These are phyloP conservation scores for Populus pruinosa DNA, from an alignment of 345 rosid genomes.

Conservation along the genomic window DNA sequence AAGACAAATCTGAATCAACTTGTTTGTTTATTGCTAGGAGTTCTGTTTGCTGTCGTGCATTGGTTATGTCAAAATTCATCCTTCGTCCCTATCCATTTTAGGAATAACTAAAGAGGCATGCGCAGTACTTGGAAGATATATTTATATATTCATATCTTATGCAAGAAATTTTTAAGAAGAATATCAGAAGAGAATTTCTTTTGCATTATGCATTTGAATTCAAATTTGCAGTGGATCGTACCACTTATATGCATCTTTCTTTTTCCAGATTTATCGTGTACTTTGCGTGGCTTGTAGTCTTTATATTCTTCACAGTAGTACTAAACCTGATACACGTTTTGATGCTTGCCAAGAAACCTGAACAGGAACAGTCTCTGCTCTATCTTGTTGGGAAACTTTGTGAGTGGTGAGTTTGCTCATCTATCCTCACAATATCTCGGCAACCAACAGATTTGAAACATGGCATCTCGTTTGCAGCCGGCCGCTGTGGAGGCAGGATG, in stretches of 20 bases:
- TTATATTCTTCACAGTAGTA: background rate
- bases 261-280: slow-evolving; percentile 16
- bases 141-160: slow-evolving; percentile 41
- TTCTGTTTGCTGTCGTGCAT: slow-evolving; percentile 13
- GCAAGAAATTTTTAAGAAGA: slow-evolving; percentile 56
- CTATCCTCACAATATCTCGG: slow-evolving; percentile 9
- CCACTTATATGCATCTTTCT: slow-evolving; percentile 22
- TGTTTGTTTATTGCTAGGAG: background rate
- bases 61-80: slow-evolving; percentile 37
- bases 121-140: background rate
- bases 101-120: slow-evolving; percentile 35
- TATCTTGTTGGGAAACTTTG: background rate
- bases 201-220: slow-evolving; percentile 25
- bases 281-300: slow-evolving; percentile 11
- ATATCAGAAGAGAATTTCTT: slow-evolving; percentile 39
- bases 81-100: slow-evolving; percentile 49
- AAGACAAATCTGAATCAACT: background rate
- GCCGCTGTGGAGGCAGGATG: slow-evolving; percentile 18
- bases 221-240: slow-evolving; percentile 15
- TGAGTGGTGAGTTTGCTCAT: slow-evolving; percentile 11
- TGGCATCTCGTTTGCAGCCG: slow-evolving; percentile 12
- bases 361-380: background rate
- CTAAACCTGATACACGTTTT: slow-evolving; percentile 19
- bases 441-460: slow-evolving; percentile 25
- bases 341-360: slow-evolving; percentile 9